phyloP scores from a whole-genome alignment of 345 rosid genomes.

The Camelina neglecta region DNA sequence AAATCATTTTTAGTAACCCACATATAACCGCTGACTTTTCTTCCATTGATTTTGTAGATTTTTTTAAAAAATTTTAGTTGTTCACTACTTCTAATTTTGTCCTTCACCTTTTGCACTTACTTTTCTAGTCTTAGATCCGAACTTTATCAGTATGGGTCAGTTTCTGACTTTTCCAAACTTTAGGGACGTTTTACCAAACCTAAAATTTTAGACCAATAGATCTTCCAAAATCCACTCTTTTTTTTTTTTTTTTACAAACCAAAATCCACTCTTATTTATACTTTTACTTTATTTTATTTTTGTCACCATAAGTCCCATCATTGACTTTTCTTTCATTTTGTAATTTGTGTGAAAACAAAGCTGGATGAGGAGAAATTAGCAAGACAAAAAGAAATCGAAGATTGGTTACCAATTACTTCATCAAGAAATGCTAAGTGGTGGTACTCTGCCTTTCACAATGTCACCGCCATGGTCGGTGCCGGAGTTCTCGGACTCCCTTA shows the following conservation, averaged over 20 bases:
- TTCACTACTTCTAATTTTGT: neutral
- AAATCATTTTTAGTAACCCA: neutral
- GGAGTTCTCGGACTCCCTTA: conserved; percentile 83
- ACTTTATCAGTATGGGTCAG: neutral
- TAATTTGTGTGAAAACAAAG: neutral
- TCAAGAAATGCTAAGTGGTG: conserved; percentile 83
- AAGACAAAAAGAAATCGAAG: conserved; percentile 63
- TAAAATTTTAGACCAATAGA: conserved; percentile 20
- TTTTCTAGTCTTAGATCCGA: neutral
- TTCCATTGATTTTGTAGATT: neutral
- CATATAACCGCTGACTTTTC: neutral
- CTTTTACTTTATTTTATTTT: neutral
- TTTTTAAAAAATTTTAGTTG: too few species aligned
- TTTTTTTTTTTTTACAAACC: too few species aligned
- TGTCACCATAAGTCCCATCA: neutral
- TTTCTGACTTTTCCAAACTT: conserved; percentile 10
- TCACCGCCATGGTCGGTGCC: conserved; percentile 90
- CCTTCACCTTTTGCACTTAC: neutral
- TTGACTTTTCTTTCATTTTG: neutral
- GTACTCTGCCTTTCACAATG: conserved; percentile 87
- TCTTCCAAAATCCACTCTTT: conserved; percentile 7
- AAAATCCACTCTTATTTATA: neutral
- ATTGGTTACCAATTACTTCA: conserved; percentile 76
- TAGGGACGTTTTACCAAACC: conserved; percentile 26
- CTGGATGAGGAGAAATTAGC: conserved; percentile 37